phyloP scores from a whole-genome alignment of 176 grass and related monocot genomes.

The Oryza coarctata region DNA sequence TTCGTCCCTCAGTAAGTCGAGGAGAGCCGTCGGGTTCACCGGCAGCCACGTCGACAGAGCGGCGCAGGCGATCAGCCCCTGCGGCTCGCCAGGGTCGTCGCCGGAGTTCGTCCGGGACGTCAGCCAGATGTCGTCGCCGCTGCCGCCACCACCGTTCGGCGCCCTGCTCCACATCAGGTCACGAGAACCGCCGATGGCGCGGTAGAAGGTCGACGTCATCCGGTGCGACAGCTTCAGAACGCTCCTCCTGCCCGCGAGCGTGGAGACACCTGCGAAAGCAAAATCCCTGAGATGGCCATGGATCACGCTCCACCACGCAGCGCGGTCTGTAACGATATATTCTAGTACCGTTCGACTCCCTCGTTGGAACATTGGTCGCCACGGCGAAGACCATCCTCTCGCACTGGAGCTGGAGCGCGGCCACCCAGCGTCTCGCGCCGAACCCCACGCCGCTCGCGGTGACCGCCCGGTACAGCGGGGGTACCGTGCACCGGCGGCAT shows the following conservation, averaged over 20 bases:
- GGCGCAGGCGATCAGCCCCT: constrained; percentile 60
- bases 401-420: constrained; percentile 66
- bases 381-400: constrained; percentile 77
- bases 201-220: constrained; percentile 60
- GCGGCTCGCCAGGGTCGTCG: constrained; percentile 67
- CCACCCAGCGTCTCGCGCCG: constrained; percentile 77
- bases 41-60: constrained; percentile 67
- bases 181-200: constrained; percentile 44
- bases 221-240: constrained; percentile 72
- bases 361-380: constrained; percentile 76
- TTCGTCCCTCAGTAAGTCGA: constrained; percentile 63
- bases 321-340: too few species aligned
- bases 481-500: constrained; percentile 44
- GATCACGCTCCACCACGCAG: too few species aligned
- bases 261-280: constrained; percentile 52
- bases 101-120: constrained; percentile 45
- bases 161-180: constrained; percentile 44
- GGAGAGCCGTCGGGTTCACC: constrained; percentile 39
- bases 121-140: constrained; percentile 45
- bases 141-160: constrained; percentile 13
- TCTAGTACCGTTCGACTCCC: constrained; percentile 67
- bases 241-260: constrained; percentile 75
- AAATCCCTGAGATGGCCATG: not conserved
- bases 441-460: constrained; percentile 59
- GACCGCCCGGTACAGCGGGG: constrained; percentile 47